Base-by-base conservation (phyloP, 1,139 yeast genomes). In the Taphrina flavorubra region DNA sequence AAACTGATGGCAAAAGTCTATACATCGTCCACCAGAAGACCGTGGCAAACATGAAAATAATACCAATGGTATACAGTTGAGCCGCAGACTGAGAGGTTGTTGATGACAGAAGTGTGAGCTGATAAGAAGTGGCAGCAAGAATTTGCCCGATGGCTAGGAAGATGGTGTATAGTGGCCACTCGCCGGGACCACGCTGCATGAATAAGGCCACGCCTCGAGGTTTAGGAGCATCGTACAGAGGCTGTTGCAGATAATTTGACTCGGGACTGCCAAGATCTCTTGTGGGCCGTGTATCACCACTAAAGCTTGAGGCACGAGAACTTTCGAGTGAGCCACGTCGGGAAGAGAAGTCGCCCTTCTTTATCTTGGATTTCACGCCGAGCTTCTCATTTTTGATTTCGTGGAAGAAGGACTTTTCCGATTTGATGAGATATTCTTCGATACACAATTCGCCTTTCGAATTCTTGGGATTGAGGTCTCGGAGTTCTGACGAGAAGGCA, bases 61-160 rank as follows among this genome's bases (percentile, higher is more conserved):
- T 60, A 37, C 69, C 66, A 13, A 69, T 65, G 10, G 65, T 47
- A 51, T 69, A 69, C 11, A 66, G 60, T 20, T 60, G 66, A 20
- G 66, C 58, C 16, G 68, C 68, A 18, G 68, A 44, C 44, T 60
- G 68, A 8, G 63, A 71, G 18, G 65, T 55, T 5, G 60, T 56
- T 14, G 68, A 71, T 6, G 71, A 66, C 18, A 69, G 67, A 46
- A 69, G 61, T 34, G 65, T 69, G 40, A 69, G 44, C 42, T 69
- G 71, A 42, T 66, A 69, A 16, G 71, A 69, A 8, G 69, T 66
- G 7, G 69, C 69, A 10, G 71, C 71, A 1, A 69, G 49, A 39
- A 69, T 67, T 58, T 69, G 71, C 3, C 71, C 71, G n/a, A 69
- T 47, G 11, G 71, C 69, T 40, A 69, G 37, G 51, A 69, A 57